Evolutionary conservation across 176 grass and related monocot species (phyloP).

Genomic region (Eremochloa ophiuroides): DNA sequence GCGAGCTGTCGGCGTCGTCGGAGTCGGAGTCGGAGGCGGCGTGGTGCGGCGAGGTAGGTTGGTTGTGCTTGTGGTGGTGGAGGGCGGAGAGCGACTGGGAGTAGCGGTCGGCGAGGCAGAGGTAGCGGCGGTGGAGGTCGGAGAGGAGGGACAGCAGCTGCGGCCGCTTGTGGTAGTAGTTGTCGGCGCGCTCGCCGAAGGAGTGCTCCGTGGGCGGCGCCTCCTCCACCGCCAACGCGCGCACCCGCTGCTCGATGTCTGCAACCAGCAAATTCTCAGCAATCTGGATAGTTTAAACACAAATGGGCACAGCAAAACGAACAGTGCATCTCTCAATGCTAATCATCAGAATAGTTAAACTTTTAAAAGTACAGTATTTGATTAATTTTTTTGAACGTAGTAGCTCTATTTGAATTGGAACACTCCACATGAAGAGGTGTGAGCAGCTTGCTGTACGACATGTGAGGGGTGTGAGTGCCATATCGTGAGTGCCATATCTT

Average conservation of each 20-base stretch:
- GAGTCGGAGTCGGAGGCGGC: slow-evolving; percentile 26
- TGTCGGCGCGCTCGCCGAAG: slow-evolving; percentile 70
- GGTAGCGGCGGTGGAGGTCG: slow-evolving; percentile 87
- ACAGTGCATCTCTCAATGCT: no score
- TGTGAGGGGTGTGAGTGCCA: no score
- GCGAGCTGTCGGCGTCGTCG: slow-evolving; percentile 75
- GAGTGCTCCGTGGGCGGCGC: slow-evolving; percentile 42
- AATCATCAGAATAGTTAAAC: no score
- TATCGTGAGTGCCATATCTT: no score
- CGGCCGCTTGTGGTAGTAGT: slow-evolving; percentile 79
- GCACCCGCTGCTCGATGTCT: slow-evolving; percentile 90
- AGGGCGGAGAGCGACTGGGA: slow-evolving; percentile 37
- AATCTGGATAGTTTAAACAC: no score
- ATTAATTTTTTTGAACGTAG: no score
- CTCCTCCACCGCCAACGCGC: slow-evolving; percentile 50
- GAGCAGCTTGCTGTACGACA: no score
- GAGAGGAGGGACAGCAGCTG: slow-evolving; percentile 80
- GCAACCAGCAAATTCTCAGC: no score
- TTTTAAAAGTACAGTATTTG: no score
- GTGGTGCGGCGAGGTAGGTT: neutral
- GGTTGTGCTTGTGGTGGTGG: slow-evolving; percentile 23
- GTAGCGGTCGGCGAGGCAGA: slow-evolving; percentile 96
- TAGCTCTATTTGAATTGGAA: no score
- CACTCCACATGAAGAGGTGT: no score
- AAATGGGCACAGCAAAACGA: no score